Evolutionary conservation across 306 rosid genomes (phyloP).

Genomic region (Parietaria judaica): DNA sequence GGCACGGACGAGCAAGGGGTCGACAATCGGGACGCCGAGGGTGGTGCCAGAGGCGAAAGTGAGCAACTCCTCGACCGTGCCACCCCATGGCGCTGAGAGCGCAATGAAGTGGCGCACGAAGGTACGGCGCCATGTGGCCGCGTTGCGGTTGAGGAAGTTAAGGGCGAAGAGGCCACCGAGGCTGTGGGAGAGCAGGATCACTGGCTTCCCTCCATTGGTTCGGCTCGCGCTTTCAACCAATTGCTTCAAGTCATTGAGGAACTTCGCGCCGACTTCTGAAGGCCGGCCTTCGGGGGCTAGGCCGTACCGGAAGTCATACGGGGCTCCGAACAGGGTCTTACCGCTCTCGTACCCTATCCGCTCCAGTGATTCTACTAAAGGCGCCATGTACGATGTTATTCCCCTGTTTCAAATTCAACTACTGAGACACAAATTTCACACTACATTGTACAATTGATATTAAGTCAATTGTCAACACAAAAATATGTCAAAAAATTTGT

Average conservation of each 20-base stretch:
- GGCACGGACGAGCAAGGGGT: conserved; percentile 58
- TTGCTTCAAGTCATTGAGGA: conserved; percentile 52
- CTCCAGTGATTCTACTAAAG: conserved; percentile 52
- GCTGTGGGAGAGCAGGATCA: conserved; percentile 73
- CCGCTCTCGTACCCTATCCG: conserved; percentile 55
- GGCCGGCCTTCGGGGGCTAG: conserved; percentile 68
- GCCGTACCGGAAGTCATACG: conserved; percentile 85
- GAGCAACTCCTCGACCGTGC: conserved; percentile 56
- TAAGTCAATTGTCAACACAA: too few species aligned
- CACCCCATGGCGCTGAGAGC: conserved; percentile 85
- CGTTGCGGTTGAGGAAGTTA: conserved; percentile 60
- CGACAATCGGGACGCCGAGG: conserved; percentile 68
- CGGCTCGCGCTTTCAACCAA: conserved; percentile 62
- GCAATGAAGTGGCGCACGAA: conserved; percentile 68
- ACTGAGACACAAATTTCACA: too few species aligned
- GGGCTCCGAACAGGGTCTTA: conserved; percentile 76
- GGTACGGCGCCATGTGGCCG: conserved; percentile 48
- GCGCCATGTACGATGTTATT: conserved; percentile 61
- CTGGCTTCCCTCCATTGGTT: conserved; percentile 61
- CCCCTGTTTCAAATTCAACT: conserved; percentile 22
- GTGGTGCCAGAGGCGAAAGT: conserved; percentile 82
- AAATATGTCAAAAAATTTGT: too few species aligned
- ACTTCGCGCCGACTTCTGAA: conserved; percentile 64
- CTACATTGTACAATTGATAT: too few species aligned
- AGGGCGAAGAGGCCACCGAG: conserved; percentile 66